Conservation (phyloP, 345 rosid species). For the Eucalyptus cladocalyx region DNA sequence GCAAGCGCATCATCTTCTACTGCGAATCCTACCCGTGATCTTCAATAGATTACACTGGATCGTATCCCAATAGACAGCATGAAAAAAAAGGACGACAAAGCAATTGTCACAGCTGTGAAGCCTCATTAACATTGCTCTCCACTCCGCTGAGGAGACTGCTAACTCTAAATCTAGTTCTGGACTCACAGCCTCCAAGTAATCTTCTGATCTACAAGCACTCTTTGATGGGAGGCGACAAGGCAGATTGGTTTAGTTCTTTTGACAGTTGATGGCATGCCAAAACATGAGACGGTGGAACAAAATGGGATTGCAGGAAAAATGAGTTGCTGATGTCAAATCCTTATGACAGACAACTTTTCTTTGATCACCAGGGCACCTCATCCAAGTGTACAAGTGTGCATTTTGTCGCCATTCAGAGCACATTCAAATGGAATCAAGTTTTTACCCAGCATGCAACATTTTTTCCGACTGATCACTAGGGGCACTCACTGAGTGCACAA, state of each 20-base stretch:
- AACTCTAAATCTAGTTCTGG: neutral
- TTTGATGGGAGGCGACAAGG: neutral
- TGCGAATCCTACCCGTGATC: neutral
- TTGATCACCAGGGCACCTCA: neutral
- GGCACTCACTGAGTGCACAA: neutral
- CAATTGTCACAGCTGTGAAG: neutral
- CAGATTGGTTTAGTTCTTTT: neutral
- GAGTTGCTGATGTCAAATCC: neutral
- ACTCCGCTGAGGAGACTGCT: neutral
- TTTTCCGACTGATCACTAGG: neutral
- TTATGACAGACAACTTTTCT: neutral
- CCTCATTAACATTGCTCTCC: neutral
- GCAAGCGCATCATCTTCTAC: neutral
- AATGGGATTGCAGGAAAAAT: neutral
- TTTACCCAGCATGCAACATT: neutral
- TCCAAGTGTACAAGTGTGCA: neutral
- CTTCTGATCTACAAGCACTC: neutral
- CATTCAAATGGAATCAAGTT: neutral
- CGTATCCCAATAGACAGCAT: neutral
- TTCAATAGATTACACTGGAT: neutral
- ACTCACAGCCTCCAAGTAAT: neutral
- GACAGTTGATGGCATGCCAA: neutral
- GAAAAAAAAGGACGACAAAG: neutral
- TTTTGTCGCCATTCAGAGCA: neutral
- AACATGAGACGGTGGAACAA: neutral